phyloP scores from a whole-genome alignment of 2,329 filamentous ascomycete species.

The Hymenoscyphus albidus region DNA sequence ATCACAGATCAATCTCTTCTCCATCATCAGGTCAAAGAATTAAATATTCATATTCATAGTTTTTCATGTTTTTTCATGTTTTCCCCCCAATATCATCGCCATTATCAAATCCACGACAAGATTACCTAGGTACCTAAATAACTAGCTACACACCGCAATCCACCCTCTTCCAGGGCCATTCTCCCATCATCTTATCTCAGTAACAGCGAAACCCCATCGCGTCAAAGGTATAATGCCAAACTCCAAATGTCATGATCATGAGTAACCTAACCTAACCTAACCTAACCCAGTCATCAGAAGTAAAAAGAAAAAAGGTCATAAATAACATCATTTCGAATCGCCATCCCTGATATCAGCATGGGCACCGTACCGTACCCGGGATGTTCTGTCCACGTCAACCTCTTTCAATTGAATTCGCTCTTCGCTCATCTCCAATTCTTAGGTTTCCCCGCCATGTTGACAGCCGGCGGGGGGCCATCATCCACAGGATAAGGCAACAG shows the following conservation, averaged over 20 bases:
- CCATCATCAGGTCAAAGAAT: too few species aligned
- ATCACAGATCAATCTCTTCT: too few species aligned
- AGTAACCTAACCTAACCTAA: too few species aligned
- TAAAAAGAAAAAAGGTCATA: neutral
- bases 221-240: conserved; percentile 5
- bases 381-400: neutral
- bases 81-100: too few species aligned
- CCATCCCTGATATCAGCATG: neutral
- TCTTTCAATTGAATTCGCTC: too few species aligned
- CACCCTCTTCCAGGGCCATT: too few species aligned
- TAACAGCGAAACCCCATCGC: neutral
- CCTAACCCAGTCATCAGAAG: neutral
- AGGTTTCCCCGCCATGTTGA: conserved; percentile 84
- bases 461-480: conserved; percentile 75
- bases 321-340: neutral
- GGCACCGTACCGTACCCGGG: neutral
- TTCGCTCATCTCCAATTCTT: conserved; percentile 24
- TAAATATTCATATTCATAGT: too few species aligned
- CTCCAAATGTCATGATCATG: neutral
- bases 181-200: neutral
- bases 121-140: too few species aligned
- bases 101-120: too few species aligned
- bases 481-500: conserved; percentile 69
- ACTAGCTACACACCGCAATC: too few species aligned
- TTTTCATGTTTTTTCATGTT: too few species aligned